Percentiles rank a stretch among this genome's conserved stretches.
Conservation (phyloP, 768 basidiomycete species). For the Hortiboletus flavorubellus region DNA sequence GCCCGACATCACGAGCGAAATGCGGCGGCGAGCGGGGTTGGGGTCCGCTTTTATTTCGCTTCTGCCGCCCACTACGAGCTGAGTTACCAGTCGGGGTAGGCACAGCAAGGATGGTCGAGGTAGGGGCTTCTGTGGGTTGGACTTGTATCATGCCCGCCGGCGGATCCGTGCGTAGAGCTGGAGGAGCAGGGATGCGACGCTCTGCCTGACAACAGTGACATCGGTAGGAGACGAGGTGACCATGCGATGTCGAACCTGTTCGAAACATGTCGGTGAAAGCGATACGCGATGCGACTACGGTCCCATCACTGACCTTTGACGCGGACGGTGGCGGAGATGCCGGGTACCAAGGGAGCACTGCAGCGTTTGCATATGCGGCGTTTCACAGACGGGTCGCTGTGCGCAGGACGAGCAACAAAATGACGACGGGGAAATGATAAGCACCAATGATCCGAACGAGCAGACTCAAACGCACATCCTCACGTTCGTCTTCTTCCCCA, state of each 20-base stretch:
- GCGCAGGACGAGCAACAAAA: neutral
- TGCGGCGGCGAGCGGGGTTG: slow-evolving; percentile 50
- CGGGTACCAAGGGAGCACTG: slow-evolving; percentile 60
- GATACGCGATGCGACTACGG: too few species aligned
- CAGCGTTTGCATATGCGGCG: slow-evolving; percentile 75
- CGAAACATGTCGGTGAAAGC: slow-evolving; percentile 16
- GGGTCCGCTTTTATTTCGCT: slow-evolving; percentile 21
- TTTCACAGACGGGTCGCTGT: slow-evolving; percentile 81
- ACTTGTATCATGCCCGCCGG: neutral
- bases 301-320: slow-evolving; percentile 49
- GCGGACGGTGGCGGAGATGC: slow-evolving; percentile 60
- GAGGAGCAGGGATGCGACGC: slow-evolving; percentile 69
- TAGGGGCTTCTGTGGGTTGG: neutral
- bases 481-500: slow-evolving; percentile 74
- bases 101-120: neutral
- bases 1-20: slow-evolving; percentile 60
- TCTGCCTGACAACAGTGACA: slow-evolving; percentile 56
- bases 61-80: neutral
- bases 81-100: neutral
- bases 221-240: slow-evolving; percentile 53
- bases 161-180: slow-evolving; percentile 25
- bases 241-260: slow-evolving; percentile 44
- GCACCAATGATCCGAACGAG: neutral
- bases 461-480: slow-evolving; percentile 53
- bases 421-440: neutral